Conservation (phyloP, 768 basidiomycete species). For the Royoungia palumana region DNA sequence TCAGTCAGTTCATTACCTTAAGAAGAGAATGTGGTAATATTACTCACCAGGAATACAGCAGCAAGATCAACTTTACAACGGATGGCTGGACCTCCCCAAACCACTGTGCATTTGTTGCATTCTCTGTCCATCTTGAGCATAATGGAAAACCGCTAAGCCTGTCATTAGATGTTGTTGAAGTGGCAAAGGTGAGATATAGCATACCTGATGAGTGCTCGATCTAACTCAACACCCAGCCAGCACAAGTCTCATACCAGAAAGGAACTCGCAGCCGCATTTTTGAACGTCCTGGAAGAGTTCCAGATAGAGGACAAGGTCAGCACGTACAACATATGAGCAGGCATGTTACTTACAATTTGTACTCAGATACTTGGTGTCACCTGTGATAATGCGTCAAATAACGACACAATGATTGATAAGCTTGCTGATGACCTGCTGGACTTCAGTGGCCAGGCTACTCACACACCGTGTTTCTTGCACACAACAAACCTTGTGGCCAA, state of each 20-base stretch:
- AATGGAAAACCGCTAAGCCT: constrained; percentile 14
- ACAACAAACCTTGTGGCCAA: constrained; percentile 34
- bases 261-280: constrained; percentile 8
- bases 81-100: too few relatives aligned
- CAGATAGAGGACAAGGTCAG: constrained; percentile 28
- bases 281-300: constrained; percentile 24
- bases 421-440: too few relatives aligned
- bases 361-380: background rate
- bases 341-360: background rate
- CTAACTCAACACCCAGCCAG: too few relatives aligned
- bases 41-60: too few relatives aligned
- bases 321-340: too few relatives aligned
- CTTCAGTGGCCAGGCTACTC: constrained; percentile 17
- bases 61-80: too few relatives aligned
- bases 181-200: background rate
- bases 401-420: constrained; percentile 15
- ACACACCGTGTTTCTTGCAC: constrained; percentile 19
- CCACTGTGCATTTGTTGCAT: too few relatives aligned
- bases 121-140: too few relatives aligned
- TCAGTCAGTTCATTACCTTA: too few relatives aligned
- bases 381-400: constrained; percentile 26
- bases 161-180: constrained; percentile 32
- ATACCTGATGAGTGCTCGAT: too few relatives aligned
- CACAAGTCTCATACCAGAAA: too few relatives aligned
- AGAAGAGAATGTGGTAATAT: too few relatives aligned